phyloP scores from a whole-genome alignment of 1,284 basidiomycete species.

The Inonotus obliquus region DNA sequence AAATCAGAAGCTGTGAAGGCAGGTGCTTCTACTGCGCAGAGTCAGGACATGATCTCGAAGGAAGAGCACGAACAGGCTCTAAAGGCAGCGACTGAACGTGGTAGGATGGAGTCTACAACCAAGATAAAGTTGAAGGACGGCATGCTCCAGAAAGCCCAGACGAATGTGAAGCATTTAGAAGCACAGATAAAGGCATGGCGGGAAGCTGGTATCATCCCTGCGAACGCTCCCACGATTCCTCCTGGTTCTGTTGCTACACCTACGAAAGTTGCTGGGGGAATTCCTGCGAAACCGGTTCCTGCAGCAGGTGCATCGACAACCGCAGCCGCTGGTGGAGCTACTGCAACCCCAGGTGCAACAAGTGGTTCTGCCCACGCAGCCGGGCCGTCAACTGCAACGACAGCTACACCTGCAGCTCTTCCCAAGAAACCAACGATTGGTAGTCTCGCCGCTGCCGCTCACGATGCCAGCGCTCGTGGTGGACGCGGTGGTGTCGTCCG shows the following conservation, averaged over 20 bases:
- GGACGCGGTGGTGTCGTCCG: constrained; percentile 6
- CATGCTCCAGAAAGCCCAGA: constrained; percentile 54
- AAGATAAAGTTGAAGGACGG: constrained; percentile 67
- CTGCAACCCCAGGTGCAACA: constrained; percentile 23
- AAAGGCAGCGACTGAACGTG: constrained; percentile 58
- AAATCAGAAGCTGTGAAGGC: constrained; percentile 41
- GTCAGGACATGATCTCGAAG: constrained; percentile 31
- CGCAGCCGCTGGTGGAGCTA: constrained; percentile 21
- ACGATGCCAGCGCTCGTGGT: constrained; percentile 10
- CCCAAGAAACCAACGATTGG: constrained; percentile 22
- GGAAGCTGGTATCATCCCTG: constrained; percentile 41
- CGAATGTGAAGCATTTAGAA: constrained; percentile 62
- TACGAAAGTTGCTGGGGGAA: constrained; percentile 13
- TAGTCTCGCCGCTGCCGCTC: not conserved
- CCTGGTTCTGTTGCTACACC: constrained; percentile 19
- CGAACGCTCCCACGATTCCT: constrained; percentile 18
- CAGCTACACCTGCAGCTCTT: constrained; percentile 23
- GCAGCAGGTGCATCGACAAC: constrained; percentile 17
- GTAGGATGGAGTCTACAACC: constrained; percentile 53
- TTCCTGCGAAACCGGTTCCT: constrained; percentile 8
- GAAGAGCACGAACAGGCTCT: constrained; percentile 51
- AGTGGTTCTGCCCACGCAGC: constrained; percentile 5
- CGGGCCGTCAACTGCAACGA: not conserved
- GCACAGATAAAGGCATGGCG: constrained; percentile 53
- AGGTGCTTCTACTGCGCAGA: constrained; percentile 35